Evolutionary conservation across 352 stramenopile species (phyloP), one percentile per base, ranked within the genome.

Genomic region (Phytophthora fragariaefolia): DNA sequence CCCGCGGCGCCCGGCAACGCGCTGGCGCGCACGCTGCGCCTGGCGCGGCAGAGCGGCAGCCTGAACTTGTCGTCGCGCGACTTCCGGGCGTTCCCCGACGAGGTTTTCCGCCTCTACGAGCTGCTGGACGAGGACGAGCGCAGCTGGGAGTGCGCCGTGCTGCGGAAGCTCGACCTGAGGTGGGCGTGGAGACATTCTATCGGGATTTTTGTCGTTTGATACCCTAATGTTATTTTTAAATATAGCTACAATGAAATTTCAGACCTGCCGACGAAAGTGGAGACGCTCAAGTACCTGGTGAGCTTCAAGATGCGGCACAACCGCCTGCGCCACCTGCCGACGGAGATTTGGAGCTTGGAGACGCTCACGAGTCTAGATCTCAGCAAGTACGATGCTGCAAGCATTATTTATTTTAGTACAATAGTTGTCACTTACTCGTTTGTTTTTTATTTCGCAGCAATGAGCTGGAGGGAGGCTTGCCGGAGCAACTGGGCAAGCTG

Each of bases 251-350:
- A 95, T 54, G 85, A 91, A 18, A 92, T 95, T 62, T 30, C 58
- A 13, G 66, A 73, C 51, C 56, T 95, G 15, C 82, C 83, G 17
- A 56, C 20, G 20, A 58, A 87, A 52, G 77, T 95, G 52, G 66
- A 66, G 24, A 68, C 69, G 48, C 57, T 95, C 28, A 76, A 73
- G 32, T 69, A 78, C 56, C 62, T 95, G 20, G 59, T 69, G 23
- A 89, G 67, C 27, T 77, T 93, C 63, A 92, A 92, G 63, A 80
- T 95, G 52, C 82, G 83, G 13, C 87, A 95, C 63, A 95, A 95
- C 34, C 63, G 79, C 34, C 69, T 95, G 12, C 58, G 32, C 0
- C 38, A 76, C 43, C 18, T 95, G 4, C 87, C 87, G 10, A 34
- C 82, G n/a, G 58, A 66, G 4, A 69, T 95, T 17, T 95, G 85